Conservation (phyloP, 2,329 filamentous ascomycete species). For the Aspergillus neoniger region DNA sequence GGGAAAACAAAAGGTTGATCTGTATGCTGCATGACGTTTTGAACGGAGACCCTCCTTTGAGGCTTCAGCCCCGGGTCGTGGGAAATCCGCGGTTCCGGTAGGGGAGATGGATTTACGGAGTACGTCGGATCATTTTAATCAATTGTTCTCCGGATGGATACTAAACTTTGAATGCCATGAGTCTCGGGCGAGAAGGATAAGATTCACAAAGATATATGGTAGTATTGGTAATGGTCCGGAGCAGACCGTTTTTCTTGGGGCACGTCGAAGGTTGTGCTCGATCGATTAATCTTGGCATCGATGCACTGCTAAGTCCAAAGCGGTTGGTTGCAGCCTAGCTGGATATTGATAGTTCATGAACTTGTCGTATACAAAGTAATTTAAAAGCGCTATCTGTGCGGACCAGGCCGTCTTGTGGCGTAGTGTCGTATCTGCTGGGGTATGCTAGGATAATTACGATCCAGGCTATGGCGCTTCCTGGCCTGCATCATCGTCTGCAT, state of each 20-base stretch:
- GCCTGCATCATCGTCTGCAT: not conserved
- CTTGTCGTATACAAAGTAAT: no score
- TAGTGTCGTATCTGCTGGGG: not conserved
- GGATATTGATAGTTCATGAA: no score
- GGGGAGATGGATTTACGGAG: not conserved
- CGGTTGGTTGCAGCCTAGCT: no score
- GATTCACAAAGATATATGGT: not conserved
- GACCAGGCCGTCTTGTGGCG: not conserved
- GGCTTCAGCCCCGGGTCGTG: not conserved
- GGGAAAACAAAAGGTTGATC: not conserved
- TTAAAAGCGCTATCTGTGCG: no score
- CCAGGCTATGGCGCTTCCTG: slow-evolving; percentile 1
- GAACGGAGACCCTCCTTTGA: not conserved
- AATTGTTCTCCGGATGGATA: not conserved
- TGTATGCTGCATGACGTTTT: not conserved
- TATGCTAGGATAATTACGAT: not conserved
- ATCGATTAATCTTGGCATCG: no score
- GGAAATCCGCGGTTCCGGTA: not conserved
- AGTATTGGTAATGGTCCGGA: no score
- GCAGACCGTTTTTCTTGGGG: no score
- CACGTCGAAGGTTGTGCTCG: no score
- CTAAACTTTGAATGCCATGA: not conserved
- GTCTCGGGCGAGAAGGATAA: not conserved
- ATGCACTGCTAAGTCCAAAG: no score
- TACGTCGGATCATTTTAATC: not conserved